Evolutionary conservation across 768 basidiomycete species (phyloP).

Genomic region (Trametes elegans): DNA sequence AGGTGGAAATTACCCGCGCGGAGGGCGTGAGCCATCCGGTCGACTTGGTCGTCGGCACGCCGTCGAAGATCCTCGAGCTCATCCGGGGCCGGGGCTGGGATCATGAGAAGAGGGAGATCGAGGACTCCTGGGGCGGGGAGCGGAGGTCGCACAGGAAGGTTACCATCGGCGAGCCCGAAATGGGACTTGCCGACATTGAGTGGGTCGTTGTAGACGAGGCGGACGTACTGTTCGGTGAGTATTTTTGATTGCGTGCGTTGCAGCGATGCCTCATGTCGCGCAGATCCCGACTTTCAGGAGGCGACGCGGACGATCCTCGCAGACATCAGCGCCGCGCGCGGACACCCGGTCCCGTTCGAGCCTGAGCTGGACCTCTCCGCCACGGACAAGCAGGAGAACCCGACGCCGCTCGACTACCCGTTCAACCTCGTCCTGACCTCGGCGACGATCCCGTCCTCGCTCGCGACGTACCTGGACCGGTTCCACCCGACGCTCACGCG

Average conservation of each 20-base stretch:
- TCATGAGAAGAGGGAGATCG: conserved; percentile 28
- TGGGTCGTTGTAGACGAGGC: conserved; percentile 94
- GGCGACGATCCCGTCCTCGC: conserved; percentile 82
- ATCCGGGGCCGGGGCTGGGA: conserved; percentile 56
- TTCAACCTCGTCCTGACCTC: conserved; percentile 82
- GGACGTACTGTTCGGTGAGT: conserved; percentile 80
- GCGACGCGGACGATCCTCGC: conserved; percentile 68
- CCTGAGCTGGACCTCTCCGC: conserved; percentile 19
- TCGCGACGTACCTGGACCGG: conserved; percentile 59
- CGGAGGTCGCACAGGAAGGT: conserved; percentile 32
- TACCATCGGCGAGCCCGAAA: conserved; percentile 49
- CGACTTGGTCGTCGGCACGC: conserved; percentile 65
- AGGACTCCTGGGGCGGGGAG: conserved; percentile 28
- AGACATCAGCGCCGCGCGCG: conserved; percentile 65
- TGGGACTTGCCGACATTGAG: conserved; percentile 69
- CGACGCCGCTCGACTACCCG: conserved; percentile 51
- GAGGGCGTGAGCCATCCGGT: conserved; percentile 31
- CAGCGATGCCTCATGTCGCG: not conserved
- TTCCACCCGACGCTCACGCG: conserved; percentile 64
- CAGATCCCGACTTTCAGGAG: conserved; percentile 82
- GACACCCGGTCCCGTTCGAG: conserved; percentile 37
- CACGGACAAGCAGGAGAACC: not conserved
- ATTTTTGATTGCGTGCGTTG: too few relatives aligned
- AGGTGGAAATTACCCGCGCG: conserved; percentile 25
- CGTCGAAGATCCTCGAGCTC: conserved; percentile 61